Evolutionary conservation across 202 grass and related monocot genomes (phyloP).

Genomic region (Digitaria exilis): DNA sequence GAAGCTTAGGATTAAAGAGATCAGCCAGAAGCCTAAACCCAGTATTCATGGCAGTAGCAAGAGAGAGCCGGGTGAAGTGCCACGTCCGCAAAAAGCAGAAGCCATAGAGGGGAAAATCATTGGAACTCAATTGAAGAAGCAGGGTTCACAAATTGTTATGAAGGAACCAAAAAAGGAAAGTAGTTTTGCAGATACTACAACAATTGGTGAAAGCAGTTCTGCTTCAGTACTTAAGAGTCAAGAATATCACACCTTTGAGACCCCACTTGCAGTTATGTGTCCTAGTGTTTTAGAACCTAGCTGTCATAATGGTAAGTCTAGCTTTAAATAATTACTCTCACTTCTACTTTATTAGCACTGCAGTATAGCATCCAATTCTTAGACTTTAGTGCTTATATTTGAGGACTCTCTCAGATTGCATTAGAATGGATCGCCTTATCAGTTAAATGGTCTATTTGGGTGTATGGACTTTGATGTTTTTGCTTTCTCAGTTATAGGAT

Average conservation of each 20-base stretch:
- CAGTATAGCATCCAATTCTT: background rate
- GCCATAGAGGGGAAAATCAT: background rate
- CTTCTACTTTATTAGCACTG: background rate
- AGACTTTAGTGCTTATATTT: constrained; percentile 1
- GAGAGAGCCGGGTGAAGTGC: constrained; percentile 9
- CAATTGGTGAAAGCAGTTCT: background rate
- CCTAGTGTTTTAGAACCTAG: constrained; percentile 11
- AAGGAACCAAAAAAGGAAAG: constrained; percentile 5
- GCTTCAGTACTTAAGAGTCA: background rate
- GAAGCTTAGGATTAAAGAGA: constrained; percentile 38
- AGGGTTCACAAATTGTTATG: background rate
- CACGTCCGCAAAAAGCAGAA: background rate
- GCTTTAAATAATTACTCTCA: constrained; percentile 5
- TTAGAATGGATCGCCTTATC: background rate
- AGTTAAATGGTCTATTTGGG: background rate
- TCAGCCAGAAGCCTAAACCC: background rate
- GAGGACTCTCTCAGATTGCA: background rate
- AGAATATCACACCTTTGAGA: constrained; percentile 8
- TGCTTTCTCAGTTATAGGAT: background rate
- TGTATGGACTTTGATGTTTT: constrained; percentile 1
- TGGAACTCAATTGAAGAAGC: background rate
- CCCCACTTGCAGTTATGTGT: background rate
- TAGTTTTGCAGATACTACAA: background rate
- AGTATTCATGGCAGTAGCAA: constrained; percentile 22
- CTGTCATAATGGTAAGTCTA: constrained; percentile 30